Evolutionary conservation across 306 rosid genomes (phyloP).

Genomic region (Vicia villosa): DNA sequence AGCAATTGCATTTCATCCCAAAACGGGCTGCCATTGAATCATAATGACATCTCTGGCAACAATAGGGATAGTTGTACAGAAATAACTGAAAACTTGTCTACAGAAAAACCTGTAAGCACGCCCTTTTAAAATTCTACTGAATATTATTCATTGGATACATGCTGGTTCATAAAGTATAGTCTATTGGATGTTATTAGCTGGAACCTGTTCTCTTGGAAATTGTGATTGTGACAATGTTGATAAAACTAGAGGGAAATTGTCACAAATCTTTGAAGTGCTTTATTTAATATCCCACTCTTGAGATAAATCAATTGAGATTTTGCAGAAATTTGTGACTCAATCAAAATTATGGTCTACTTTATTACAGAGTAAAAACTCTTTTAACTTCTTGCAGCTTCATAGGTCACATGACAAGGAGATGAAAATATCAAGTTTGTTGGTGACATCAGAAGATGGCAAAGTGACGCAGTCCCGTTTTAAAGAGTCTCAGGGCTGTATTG

Average conservation of each 20-base stretch:
- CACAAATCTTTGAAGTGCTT: constrained; percentile 4
- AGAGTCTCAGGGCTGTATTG: constrained; percentile 40
- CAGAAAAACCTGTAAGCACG: constrained; percentile 55
- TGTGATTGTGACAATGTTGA: constrained; percentile 13
- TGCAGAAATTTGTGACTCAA: background rate
- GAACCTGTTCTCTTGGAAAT: constrained; percentile 10
- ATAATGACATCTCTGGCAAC: constrained; percentile 40
- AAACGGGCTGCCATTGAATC: constrained; percentile 37
- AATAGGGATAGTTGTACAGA: constrained; percentile 34
- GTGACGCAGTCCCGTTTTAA: constrained; percentile 35
- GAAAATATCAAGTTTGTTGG: constrained; percentile 38
- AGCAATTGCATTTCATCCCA: constrained; percentile 43
- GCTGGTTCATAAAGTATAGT: constrained; percentile 15
- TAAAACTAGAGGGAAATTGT: constrained; percentile 5
- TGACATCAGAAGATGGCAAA: constrained; percentile 41
- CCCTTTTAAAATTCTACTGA: constrained; percentile 5
- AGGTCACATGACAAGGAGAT: constrained; percentile 50
- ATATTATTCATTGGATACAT: constrained; percentile 20
- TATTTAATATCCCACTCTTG: constrained; percentile 22
- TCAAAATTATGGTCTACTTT: constrained; percentile 34
- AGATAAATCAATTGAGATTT: constrained; percentile 7
- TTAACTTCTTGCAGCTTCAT: constrained; percentile 70
- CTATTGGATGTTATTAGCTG: constrained; percentile 11
- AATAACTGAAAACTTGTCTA: constrained; percentile 41
- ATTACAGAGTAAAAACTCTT: constrained; percentile 46